Percentiles rank a stretch among this genome's conserved stretches.
phyloP scores from a whole-genome alignment of 257 asterid species.

The Forsythia suspensa region DNA sequence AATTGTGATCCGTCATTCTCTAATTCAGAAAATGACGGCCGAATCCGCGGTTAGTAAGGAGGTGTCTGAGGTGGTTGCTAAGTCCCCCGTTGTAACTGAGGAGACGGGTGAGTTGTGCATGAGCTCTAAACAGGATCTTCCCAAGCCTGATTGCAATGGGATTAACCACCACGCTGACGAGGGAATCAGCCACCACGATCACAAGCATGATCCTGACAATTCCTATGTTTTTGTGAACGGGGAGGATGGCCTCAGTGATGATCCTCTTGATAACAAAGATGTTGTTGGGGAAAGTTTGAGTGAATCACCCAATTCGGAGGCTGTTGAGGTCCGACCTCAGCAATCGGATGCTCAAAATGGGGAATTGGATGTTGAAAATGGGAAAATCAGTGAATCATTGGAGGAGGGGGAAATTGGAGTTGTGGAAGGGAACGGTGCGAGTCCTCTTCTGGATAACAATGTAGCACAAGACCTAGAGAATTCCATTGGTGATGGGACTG shows the following conservation, averaged over 20 bases:
- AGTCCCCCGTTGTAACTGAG: neutral
- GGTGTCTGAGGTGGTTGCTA: neutral
- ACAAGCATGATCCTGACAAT: neutral
- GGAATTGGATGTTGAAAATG: neutral
- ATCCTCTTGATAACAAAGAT: neutral
- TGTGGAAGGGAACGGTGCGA: neutral
- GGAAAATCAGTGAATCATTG: neutral
- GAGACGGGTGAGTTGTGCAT: neutral
- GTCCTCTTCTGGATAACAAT: neutral
- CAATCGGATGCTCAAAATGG: neutral
- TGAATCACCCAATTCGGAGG: neutral
- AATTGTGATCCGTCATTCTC: conserved; percentile 2
- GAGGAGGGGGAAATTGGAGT: neutral
- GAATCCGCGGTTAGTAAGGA: neutral
- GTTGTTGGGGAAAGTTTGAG: neutral
- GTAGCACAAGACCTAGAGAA: neutral
- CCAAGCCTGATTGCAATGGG: neutral
- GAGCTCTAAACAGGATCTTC: neutral
- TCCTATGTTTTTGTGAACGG: neutral
- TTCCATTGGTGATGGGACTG: neutral
- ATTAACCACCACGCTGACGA: neutral
- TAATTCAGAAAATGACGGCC: conserved; percentile 2
- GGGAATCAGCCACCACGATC: neutral
- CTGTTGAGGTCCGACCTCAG: neutral
- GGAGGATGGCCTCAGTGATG: neutral